Evolutionary conservation across 148 eudicot genomes (phyloP).

Genomic region (Silene latifolia): DNA sequence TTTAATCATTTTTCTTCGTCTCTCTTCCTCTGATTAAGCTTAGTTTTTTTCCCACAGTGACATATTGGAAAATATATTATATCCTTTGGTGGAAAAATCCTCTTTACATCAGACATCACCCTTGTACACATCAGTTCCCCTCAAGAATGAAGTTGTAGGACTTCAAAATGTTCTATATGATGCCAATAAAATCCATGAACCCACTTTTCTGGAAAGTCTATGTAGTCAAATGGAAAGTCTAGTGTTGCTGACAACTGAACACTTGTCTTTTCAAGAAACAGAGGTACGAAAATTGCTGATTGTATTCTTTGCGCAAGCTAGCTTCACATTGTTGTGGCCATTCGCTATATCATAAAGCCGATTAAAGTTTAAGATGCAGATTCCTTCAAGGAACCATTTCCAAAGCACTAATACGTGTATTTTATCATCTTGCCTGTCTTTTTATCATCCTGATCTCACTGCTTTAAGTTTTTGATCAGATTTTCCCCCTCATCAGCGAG

Average conservation of each 20-base stretch:
- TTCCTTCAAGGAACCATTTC: neutral
- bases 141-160: conserved; percentile 49
- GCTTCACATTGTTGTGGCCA: neutral
- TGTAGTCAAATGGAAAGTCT: conserved; percentile 49
- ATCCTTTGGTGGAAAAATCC: conserved; percentile 43
- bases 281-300: conserved; percentile 44
- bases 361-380: conserved; percentile 1
- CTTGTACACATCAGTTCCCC: conserved; percentile 32
- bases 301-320: neutral
- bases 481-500: conserved; percentile 51
- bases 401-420: neutral
- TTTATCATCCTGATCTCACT: conserved; percentile 6
- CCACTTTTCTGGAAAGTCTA: conserved; percentile 46
- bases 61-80: conserved; percentile 51
- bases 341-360: neutral
- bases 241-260: conserved; percentile 35
- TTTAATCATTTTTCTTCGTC: neutral
- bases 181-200: conserved; percentile 30
- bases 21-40: conserved; percentile 1
- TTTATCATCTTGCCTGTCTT: neutral
- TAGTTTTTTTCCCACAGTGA: conserved; percentile 42
- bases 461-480: conserved; percentile 38
- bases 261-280: conserved; percentile 55
- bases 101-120: conserved; percentile 29
- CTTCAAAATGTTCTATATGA: conserved; percentile 49